phyloP scores from a whole-genome alignment of 441 rosid genomes.

The Croton setiger region DNA sequence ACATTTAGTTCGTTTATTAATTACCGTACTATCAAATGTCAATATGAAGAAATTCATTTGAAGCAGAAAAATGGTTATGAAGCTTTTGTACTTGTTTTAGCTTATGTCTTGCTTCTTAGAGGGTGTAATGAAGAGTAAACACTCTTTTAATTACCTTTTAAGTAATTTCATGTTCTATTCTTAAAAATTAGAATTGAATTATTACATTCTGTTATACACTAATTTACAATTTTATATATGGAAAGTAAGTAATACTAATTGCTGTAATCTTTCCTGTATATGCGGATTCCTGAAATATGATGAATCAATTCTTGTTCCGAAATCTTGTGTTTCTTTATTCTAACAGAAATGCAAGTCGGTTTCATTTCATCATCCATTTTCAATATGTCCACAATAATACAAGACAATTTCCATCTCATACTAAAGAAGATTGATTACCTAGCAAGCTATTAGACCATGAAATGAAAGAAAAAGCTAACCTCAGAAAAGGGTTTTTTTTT shows the following conservation, averaged over 20 bases:
- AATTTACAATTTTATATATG: too few relatives aligned
- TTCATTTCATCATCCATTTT: not conserved
- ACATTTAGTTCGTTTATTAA: not conserved
- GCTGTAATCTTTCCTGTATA: too few relatives aligned
- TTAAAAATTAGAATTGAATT: too few relatives aligned
- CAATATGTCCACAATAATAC: conserved; percentile 9
- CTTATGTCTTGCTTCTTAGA: not conserved
- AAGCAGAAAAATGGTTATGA: not conserved
- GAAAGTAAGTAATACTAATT: too few relatives aligned
- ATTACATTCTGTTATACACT: too few relatives aligned
- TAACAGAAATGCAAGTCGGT: too few relatives aligned
- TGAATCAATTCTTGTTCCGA: too few relatives aligned
- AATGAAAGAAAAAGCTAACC: conserved; percentile 17
- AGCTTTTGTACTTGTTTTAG: not conserved
- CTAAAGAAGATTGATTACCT: conserved; percentile 14
- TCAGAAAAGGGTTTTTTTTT: conserved; percentile 11
- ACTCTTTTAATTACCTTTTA: too few relatives aligned
- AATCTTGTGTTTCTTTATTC: too few relatives aligned
- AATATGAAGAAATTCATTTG: not conserved
- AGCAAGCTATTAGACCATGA: not conserved
- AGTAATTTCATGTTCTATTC: too few relatives aligned
- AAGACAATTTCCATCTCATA: conserved; percentile 7
- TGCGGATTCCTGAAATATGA: too few relatives aligned
- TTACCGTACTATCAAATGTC: not conserved
- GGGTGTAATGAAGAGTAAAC: not conserved